Evolutionary conservation across 768 basidiomycete genomes (phyloP).

Genomic region (Udeniomyces megalosporus): DNA sequence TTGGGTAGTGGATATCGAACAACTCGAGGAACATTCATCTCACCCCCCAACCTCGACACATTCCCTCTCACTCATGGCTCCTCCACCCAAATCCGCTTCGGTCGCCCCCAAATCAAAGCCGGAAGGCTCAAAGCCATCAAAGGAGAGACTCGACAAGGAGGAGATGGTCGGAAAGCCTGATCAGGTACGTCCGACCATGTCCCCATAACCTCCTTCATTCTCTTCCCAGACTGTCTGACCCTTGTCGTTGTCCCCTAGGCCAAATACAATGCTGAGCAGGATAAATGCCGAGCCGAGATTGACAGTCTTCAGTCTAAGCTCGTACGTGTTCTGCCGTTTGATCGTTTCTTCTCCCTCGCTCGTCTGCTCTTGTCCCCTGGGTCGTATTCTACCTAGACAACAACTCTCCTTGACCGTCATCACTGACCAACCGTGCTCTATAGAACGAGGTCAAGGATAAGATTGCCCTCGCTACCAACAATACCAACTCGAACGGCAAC

Average conservation of each 20-base stretch:
- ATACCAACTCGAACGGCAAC: conserved; percentile 43
- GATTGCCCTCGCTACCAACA: conserved; percentile 34
- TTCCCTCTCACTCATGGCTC: conserved; percentile 14
- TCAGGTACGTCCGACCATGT: conserved; percentile 33
- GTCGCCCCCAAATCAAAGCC: conserved; percentile 22
- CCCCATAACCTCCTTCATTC: no score
- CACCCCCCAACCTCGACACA: no score
- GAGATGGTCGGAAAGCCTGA: conserved; percentile 46
- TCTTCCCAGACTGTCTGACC: no score
- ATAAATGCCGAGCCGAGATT: conserved; percentile 63
- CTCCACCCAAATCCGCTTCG: conserved; percentile 9
- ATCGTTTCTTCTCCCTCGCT: not conserved
- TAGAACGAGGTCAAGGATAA: conserved; percentile 61
- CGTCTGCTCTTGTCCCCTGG: not conserved
- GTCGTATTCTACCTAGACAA: no score
- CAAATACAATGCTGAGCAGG: conserved; percentile 69
- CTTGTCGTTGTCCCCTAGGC: conserved; percentile 20
- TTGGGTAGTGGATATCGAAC: no score
- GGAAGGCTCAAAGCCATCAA: conserved; percentile 21
- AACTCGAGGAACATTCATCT: no score
- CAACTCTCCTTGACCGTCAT: no score
- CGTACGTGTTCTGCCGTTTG: conserved; percentile 38
- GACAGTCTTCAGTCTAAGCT: conserved; percentile 63
- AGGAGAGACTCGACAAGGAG: conserved; percentile 4
- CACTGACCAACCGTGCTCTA: not conserved